Evolutionary conservation across 2,329 filamentous ascomycete species (phyloP).

Genomic region (Amphichorda felina): DNA sequence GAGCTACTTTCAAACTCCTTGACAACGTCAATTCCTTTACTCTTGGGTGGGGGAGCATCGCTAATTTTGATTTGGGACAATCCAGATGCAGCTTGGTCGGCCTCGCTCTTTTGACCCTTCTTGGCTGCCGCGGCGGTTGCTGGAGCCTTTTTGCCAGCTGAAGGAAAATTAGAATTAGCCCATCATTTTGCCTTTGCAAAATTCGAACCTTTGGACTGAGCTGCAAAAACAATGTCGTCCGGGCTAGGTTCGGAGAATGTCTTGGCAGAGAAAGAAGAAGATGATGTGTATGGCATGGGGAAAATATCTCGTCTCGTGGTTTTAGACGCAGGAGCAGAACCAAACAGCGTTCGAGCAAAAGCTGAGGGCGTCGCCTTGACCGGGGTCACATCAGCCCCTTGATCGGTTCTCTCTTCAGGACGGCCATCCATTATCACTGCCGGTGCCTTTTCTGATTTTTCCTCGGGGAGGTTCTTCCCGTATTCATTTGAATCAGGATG

Average conservation of each 20-base stretch:
- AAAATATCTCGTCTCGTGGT: slow-evolving; percentile 18
- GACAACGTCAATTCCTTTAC: slow-evolving; percentile 76
- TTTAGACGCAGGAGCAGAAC: slow-evolving; percentile 21
- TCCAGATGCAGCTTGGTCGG: slow-evolving; percentile 13
- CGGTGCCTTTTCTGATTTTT: no score
- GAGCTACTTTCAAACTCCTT: slow-evolving; percentile 66
- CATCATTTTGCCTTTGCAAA: slow-evolving; percentile 36
- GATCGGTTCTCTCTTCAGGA: no score
- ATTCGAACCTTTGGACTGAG: slow-evolving; percentile 80
- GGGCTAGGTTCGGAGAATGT: slow-evolving; percentile 81
- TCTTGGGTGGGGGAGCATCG: slow-evolving; percentile 46
- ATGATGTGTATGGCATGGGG: slow-evolving; percentile 37
- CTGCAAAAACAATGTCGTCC: slow-evolving; percentile 78
- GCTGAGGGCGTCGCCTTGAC: slow-evolving; percentile 30
- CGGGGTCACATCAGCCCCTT: slow-evolving; percentile 8
- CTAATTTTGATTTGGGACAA: slow-evolving; percentile 27
- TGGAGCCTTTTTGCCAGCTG: slow-evolving; percentile 35
- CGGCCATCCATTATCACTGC: no score
- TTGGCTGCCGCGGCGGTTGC: slow-evolving; percentile 2
- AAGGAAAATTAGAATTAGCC: slow-evolving; percentile 38
- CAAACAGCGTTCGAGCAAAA: slow-evolving; percentile 44
- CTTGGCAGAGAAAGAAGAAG: slow-evolving; percentile 36
- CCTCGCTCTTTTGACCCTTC: slow-evolving; percentile 16
- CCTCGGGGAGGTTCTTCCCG: not conserved
- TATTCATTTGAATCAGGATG: not conserved